Evolutionary conservation across 106 monocot species (phyloP).

Genomic region (Posidonia australis): DNA sequence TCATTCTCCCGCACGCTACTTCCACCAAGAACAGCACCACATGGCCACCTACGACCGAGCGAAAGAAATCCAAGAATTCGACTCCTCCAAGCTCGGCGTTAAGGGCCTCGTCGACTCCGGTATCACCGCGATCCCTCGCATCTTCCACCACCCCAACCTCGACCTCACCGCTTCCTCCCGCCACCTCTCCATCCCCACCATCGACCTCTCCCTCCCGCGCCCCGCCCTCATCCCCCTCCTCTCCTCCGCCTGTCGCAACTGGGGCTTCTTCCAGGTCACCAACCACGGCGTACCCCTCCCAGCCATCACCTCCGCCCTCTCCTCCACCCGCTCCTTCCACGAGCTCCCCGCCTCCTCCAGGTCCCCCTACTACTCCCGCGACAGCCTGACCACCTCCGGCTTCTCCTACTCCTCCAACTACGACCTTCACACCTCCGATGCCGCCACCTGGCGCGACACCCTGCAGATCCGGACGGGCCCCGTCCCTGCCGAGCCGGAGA

Average conservation of each 20-base stretch:
- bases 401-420: conserved; percentile 17
- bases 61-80: conserved; percentile 13
- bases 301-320: conserved; percentile 4
- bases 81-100: conserved; percentile 14
- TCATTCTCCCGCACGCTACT: no score
- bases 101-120: conserved; percentile 44
- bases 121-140: conserved; percentile 21
- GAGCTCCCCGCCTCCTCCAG: conserved; percentile 19
- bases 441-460: conserved; percentile 35
- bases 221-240: conserved; percentile 1
- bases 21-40: no score
- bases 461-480: conserved; percentile 14
- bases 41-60: no score
- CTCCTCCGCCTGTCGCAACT: conserved; percentile 14
- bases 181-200: conserved; percentile 17
- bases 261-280: conserved; percentile 25
- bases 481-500: conserved; percentile 1
- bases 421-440: conserved; percentile 20
- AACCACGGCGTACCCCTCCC: conserved; percentile 21
- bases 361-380: conserved; percentile 16
- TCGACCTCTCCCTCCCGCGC: conserved; percentile 21
- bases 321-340: conserved; percentile 16
- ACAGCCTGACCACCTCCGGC: neutral
- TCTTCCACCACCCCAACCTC: conserved; percentile 27
- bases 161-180: conserved; percentile 9